Base-by-base conservation (phyloP, 2,329 filamentous ascomycete species). In the Didymella glomerata region DNA sequence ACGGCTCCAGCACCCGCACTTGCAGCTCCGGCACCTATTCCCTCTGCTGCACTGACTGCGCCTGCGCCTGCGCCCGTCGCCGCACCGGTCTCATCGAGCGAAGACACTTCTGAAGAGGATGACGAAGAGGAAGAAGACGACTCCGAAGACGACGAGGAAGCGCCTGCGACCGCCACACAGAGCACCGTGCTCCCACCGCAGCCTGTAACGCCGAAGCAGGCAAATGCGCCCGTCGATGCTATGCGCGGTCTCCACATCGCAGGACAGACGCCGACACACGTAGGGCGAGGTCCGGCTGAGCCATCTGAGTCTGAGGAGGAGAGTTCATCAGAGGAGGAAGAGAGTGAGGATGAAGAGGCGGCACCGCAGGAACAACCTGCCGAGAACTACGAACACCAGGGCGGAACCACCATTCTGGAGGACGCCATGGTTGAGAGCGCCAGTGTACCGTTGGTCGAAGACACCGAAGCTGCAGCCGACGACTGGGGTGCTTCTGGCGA, bases 301-400 rank as follows among this genome's bases (percentile, higher is more conserved):
- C 56, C 59, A 6, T 50, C 49, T 9, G 61, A 64, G 25, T 61
- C 57, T 1, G 65, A 64, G 10, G 64, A 69, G 8, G 61, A 66
- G 24, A 59, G 60, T 22, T 54, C 49, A 2, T 46, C 32, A 24
- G 69, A 71, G 22, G 70, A 71, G 28, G 65, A 74, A 28, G 48
- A 68, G 51, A 54, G 60, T 2, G 60, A 63, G 8, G 57, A 59
- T 6, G 45, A 57, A 28, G 61, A 66, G n/a, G 36, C 47, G 3
- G 48, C 50, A 7, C 40, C 61, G 2, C 64, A 65, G 24, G 66
- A 68, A 32, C 67, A 67, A 22, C 63, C 67, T 13, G 72, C 72
- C 32, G 73, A 73, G 32, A 68, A 77, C 40, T 83, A 83, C 63
- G 81, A 83, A 56, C 77, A 80, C 58, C 81, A 84, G 57, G 77